These are phyloP conservation scores for Tetracentron sinense DNA, from an alignment of 164 flowering plant species.

Conservation along the genomic window DNA sequence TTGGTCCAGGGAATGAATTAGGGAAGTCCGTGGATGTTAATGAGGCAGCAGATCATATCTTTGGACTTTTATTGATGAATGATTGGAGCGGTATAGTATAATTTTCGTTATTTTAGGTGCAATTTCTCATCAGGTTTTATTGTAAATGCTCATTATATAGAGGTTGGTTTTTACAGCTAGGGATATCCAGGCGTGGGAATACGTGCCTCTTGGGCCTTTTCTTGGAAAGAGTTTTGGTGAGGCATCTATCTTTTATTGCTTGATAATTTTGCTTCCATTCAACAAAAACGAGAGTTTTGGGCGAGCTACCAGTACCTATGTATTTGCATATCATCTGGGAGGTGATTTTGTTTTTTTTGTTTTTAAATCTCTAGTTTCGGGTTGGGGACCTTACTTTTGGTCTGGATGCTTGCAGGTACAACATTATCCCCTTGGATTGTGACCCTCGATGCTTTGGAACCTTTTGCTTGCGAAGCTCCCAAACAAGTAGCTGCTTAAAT, in stretches of 20 bases:
- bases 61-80: slow-evolving; percentile 94
- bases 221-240: slow-evolving; percentile 98
- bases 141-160: slow-evolving; percentile 7
- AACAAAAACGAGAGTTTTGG: too few relatives aligned
- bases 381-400: not conserved
- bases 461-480: slow-evolving; percentile 82
- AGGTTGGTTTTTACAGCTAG: slow-evolving; percentile 60
- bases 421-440: slow-evolving; percentile 99
- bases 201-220: slow-evolving; percentile 97
- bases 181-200: slow-evolving; percentile 99
- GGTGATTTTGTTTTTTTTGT: slow-evolving; percentile 1
- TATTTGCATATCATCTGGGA: too few relatives aligned
- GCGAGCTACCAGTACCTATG: too few relatives aligned
- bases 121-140: not conserved
- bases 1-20: slow-evolving; percentile 93
- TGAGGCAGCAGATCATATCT: slow-evolving; percentile 85
- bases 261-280: too few relatives aligned
- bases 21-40: slow-evolving; percentile 82
- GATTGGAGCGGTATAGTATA: slow-evolving; percentile 99
- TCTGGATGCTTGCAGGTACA: slow-evolving; percentile 52
- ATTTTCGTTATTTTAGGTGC: slow-evolving; percentile 2
- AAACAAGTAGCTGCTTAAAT: slow-evolving; percentile 58
- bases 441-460: slow-evolving; percentile 89
- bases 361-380: not conserved
- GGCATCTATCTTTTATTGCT: too few relatives aligned